Evolutionary conservation across 495 filamentous ascomycete genomes (phyloP).

Genomic region (Chaetomidium leptoderma): DNA sequence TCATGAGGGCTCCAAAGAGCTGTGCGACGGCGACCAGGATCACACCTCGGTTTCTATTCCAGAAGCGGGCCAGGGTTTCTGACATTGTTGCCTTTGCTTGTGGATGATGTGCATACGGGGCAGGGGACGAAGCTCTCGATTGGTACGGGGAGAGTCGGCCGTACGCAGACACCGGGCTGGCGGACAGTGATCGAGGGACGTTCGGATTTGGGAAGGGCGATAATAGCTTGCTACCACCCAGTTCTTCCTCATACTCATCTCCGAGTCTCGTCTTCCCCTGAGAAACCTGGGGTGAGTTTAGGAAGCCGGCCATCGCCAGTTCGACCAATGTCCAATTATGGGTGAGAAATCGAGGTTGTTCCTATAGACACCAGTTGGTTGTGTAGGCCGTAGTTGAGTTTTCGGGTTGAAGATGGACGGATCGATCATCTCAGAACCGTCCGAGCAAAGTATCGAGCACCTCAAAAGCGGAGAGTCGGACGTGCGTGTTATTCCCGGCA

Average conservation of each 20-base stretch:
- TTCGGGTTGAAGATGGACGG: background rate
- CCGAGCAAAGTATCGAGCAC: no score
- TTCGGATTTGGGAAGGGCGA: conserved; percentile 25
- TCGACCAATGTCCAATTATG: background rate
- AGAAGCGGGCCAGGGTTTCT: conserved; percentile 19
- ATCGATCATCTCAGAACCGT: background rate
- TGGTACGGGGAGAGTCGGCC: conserved; percentile 13
- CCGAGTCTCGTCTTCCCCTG: conserved; percentile 15
- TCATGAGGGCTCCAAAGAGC: conserved; percentile 86
- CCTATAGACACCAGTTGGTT: no score
- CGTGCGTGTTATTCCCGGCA: conserved; percentile 13
- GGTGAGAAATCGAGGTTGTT: background rate
- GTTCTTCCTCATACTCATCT: conserved; percentile 29
- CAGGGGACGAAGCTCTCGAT: conserved; percentile 18
- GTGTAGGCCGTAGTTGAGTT: background rate
- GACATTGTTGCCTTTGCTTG: background rate
- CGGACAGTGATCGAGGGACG: conserved; percentile 31
- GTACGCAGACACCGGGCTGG: conserved; percentile 29
- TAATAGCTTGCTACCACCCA: conserved; percentile 12
- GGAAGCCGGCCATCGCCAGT: conserved; percentile 11
- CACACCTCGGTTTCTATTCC: conserved; percentile 64
- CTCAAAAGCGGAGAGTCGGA: conserved; percentile 2
- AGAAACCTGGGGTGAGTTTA: conserved; percentile 18
- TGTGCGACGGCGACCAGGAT: conserved; percentile 71
- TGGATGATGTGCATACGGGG: background rate